These are phyloP conservation scores for Chenopodium quinoa DNA, from an alignment of 148 eudicot genomes.

Conservation along the genomic window DNA sequence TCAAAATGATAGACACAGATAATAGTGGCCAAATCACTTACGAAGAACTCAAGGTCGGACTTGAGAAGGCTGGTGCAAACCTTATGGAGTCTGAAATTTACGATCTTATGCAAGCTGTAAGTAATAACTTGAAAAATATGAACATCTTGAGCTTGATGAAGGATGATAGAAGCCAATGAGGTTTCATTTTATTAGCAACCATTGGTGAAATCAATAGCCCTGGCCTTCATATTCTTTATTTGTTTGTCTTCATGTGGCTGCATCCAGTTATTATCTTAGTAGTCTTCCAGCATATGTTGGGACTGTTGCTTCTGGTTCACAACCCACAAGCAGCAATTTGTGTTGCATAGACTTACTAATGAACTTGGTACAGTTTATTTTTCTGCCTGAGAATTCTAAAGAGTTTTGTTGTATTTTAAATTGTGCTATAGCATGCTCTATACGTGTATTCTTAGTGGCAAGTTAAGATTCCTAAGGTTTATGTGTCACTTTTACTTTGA, in stretches of 20 bases:
- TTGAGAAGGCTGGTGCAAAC: conserved; percentile 73
- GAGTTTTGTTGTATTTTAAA: neutral
- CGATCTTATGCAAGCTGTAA: conserved; percentile 86
- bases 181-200: neutral
- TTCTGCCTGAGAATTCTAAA: neutral
- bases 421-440: neutral
- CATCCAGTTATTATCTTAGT: neutral
- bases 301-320: neutral
- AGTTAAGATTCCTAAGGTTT: neutral
- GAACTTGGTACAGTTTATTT: neutral
- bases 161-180: neutral
- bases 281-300: neutral
- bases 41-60: conserved; percentile 80
- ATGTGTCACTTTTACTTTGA: neutral
- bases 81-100: conserved; percentile 81
- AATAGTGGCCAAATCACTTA: conserved; percentile 84
- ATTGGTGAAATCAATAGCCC: neutral
- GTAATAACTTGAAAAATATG: conserved; percentile 23
- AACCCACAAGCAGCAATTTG: neutral
- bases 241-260: neutral
- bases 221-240: neutral
- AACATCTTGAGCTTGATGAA: neutral
- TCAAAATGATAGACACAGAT: conserved; percentile 84
- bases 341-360: neutral
- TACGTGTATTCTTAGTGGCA: neutral